These are phyloP conservation scores for Paecilomyces variotii DNA, from an alignment of 2,329 filamentous ascomycete genomes.

Conservation along the genomic window DNA sequence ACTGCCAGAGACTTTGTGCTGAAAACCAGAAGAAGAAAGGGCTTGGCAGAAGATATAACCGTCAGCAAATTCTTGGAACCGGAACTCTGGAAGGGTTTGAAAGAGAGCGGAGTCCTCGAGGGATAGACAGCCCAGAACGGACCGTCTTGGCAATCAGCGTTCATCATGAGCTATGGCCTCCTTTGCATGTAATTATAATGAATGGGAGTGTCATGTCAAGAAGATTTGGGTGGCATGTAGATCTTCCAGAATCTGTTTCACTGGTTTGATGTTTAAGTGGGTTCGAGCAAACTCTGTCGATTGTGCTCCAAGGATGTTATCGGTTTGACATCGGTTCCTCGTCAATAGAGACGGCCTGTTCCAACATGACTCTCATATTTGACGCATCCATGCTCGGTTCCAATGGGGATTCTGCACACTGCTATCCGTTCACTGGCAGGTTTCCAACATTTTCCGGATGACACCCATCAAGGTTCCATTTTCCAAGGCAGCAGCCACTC, in stretches of 20 bases:
- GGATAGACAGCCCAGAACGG: slow-evolving; percentile 24
- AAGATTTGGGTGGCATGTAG: neutral
- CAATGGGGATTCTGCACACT: no score
- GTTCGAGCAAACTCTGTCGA: neutral
- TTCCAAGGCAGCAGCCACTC: slow-evolving; percentile 88
- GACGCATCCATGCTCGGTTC: no score
- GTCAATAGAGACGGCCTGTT: neutral
- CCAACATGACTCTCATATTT: neutral
- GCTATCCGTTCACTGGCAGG: slow-evolving; percentile 51
- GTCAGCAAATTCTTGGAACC: slow-evolving; percentile 95
- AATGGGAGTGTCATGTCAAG: neutral
- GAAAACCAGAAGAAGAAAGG: slow-evolving; percentile 90
- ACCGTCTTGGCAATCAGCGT: neutral
- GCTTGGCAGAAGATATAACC: slow-evolving; percentile 87
- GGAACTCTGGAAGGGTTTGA: slow-evolving; percentile 79
- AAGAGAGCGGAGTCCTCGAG: slow-evolving; percentile 81
- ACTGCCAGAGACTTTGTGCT: slow-evolving; percentile 93
- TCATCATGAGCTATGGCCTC: slow-evolving; percentile 1
- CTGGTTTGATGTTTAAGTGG: neutral
- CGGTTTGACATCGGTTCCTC: neutral
- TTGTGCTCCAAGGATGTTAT: neutral
- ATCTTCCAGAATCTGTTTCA: neutral
- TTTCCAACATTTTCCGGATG: slow-evolving; percentile 87
- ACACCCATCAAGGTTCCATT: slow-evolving; percentile 85
- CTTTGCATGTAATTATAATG: slow-evolving; percentile 15